A percentile compares a stretch with the other conserved stretches of the same genome.
These are phyloP conservation scores for Komagataella pastoris DNA, from an alignment of 805 yeast genomes.

Conservation along the genomic window DNA sequence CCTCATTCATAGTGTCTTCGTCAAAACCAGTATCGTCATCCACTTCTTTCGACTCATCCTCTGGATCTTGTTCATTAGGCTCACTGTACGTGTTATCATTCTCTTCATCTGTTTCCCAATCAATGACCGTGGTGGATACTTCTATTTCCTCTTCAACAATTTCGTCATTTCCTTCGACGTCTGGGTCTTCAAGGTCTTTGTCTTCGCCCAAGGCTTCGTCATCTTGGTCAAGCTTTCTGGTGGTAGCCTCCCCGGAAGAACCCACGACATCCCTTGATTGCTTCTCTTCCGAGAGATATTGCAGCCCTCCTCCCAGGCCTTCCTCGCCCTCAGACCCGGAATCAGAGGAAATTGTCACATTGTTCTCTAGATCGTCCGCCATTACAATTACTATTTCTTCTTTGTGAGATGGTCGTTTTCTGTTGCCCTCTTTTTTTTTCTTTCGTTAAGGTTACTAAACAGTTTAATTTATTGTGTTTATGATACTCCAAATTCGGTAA, in stretches of 20 bases:
- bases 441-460: neutral
- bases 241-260: neutral
- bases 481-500: neutral
- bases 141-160: neutral
- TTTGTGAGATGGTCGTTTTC: neutral
- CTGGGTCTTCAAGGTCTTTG: neutral
- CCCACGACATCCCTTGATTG: neutral
- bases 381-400: neutral
- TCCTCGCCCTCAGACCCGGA: neutral
- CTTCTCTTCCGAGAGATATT: neutral
- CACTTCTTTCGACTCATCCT: neutral
- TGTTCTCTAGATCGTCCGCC: neutral
- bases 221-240: neutral
- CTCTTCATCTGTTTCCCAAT: neutral
- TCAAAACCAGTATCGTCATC: neutral
- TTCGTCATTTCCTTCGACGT: neutral
- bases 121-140: neutral
- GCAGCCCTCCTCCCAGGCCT: neutral
- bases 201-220: neutral
- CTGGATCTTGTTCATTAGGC: neutral
- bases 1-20: neutral
- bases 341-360: neutral
- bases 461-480: neutral
- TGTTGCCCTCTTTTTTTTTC: neutral
- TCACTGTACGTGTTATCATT: neutral